These are phyloP conservation scores for Tulasnella sp. DNA, from an alignment of 768 basidiomycete genomes.

Conservation along the genomic window DNA sequence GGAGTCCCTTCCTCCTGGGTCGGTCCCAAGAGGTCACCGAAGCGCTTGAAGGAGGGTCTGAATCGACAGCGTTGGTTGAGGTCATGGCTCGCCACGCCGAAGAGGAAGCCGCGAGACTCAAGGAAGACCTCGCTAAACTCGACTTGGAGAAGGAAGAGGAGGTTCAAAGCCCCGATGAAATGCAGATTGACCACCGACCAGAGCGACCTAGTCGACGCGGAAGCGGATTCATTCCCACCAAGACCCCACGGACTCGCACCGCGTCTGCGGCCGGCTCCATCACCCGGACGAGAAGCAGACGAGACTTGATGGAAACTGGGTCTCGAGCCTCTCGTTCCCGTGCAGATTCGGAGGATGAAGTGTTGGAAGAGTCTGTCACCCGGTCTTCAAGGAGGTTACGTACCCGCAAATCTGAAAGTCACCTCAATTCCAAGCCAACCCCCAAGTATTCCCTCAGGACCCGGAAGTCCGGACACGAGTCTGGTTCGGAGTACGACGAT, in stretches of 20 bases:
- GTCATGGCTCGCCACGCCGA: constrained; percentile 17
- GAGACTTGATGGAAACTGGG: neutral
- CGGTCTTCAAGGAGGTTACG: constrained; percentile 11
- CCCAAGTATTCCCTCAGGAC: neutral
- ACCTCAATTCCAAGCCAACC: neutral
- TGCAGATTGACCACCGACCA: neutral
- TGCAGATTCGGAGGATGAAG: constrained; percentile 15
- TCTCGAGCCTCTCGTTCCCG: constrained; percentile 6
- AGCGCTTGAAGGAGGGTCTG: constrained; percentile 3
- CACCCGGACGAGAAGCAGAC: constrained; percentile 12
- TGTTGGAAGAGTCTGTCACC: neutral
- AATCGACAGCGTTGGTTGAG: constrained; percentile 17
- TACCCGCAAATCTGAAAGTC: neutral
- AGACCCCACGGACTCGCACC: constrained; percentile 14
- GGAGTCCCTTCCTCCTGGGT: constrained; percentile 85
- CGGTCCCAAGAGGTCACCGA: constrained; percentile 26
- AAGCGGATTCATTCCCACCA: constrained; percentile 21
- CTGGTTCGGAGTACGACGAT: constrained; percentile 8
- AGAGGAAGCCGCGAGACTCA: neutral
- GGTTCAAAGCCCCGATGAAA: constrained; percentile 7
- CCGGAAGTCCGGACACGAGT: neutral
- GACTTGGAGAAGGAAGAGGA: constrained; percentile 20
- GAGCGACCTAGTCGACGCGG: neutral
- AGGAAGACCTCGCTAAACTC: constrained; percentile 10
- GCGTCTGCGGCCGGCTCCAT: neutral